These are phyloP conservation scores for Fusarium sp. DNA, from an alignment of 2,329 filamentous ascomycete genomes.

Conservation along the genomic window DNA sequence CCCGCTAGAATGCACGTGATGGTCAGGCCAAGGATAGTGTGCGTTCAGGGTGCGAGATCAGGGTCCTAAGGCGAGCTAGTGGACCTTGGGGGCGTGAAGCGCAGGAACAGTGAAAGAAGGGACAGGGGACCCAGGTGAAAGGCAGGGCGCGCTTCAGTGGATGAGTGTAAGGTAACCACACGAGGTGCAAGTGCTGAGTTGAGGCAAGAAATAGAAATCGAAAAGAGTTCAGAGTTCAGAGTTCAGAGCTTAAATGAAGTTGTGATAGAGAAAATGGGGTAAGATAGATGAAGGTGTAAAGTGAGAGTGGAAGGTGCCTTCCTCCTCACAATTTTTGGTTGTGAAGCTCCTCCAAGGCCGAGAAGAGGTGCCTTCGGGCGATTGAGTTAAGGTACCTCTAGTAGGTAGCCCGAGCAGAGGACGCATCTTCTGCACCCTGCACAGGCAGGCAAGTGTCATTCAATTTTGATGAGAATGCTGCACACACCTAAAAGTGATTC, in stretches of 20 bases:
- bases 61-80: conserved; percentile 25
- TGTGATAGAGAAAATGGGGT: neutral
- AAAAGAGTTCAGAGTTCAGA: neutral
- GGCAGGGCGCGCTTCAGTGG: neutral
- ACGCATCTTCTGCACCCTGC: neutral
- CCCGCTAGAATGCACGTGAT: conserved; percentile 42
- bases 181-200: neutral
- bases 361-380: neutral
- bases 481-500: neutral
- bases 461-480: neutral
- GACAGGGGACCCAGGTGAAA: neutral
- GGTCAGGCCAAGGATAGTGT: conserved; percentile 15
- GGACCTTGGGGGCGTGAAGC: conserved; percentile 14
- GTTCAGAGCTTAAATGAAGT: neutral
- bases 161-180: neutral
- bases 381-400: neutral
- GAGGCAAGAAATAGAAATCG: neutral
- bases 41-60: neutral
- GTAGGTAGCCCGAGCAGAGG: neutral
- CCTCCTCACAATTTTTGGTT: neutral
- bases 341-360: neutral
- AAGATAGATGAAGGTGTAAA: neutral
- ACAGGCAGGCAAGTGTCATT: neutral
- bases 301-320: neutral
- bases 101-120: neutral